Evolutionary conservation across 164 flowering plant genomes (phyloP), one percentile per base, ranked within the genome.

Genomic region (Kingdonia uniflora): DNA sequence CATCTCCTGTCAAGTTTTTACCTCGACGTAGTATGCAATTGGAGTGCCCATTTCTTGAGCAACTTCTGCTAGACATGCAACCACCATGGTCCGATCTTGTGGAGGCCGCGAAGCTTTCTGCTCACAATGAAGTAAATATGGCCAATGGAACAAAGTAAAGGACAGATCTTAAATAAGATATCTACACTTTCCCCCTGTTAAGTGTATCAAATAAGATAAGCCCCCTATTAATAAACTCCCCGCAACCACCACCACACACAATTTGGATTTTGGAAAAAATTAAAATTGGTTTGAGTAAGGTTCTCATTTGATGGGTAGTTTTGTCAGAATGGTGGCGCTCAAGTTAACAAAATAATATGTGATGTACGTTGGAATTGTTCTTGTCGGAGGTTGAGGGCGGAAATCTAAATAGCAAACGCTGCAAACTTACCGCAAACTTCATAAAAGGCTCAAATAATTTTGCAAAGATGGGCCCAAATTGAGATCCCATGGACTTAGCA

Each of bases 51-150:
- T 52, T 58, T 84, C 70, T 64, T 84, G 95, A 62, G 99, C 95
- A 73, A 92, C 94, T 75, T 92, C 99, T 45, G 99, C 99, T 67
- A 88, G 85, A 62, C 83, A 77, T 26, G 99, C 99, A 68, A 92
- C 97, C 29, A 92, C 99, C 99, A 92, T 92, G 29, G 99, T 88
- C 51, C 95, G 76, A 66, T 92, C 99, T 69, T 79, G 87, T 21
- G 84, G 76, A 58, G 99, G 91, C 17, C 85, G 77, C 54, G 89
- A 75, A 62, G 78, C 76, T 84, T 63, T 88, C 99, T 92, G 88
- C 63, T 49, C 41, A 50, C 20, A 43, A 48, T 21, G 44, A 19
- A 38, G 8, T 3, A 21, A 13, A 17, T 1, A 64, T 42, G 42
- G 24, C 16, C 35, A 52, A 17, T 17, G 20, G 52, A 40, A 14